Evolutionary conservation across 169 alveolate species (phyloP), one percentile per base, ranked within the genome.

Genomic region (Theileria annulata): DNA sequence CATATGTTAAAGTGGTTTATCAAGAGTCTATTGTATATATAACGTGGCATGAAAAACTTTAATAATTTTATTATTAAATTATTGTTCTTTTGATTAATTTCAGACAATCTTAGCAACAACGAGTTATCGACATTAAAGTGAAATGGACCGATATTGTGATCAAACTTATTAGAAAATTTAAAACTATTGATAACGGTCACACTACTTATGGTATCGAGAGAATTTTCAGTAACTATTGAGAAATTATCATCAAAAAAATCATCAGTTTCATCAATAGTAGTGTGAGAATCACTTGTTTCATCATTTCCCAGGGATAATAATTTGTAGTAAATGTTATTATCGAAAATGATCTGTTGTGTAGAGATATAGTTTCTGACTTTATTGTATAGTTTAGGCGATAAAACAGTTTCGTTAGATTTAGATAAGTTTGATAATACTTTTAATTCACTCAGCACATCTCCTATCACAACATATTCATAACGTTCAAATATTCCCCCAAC

Each of bases 401-500:
- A 54, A 9, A 92, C 95, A 4, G 94, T 92, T 72, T 92, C 92
- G 0, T 94, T 95, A 64, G 85, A 86, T 62, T 87, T 75, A 3
- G 96, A 95, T 56, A 91, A 60, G 0, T 94, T 88, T 23, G 88
- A 95, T 3, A 92, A 93, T 2, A 84, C 59, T 5, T 93, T 91
- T 37, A 91, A 86, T 49, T 92, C 95, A 58, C 87, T 94, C 25
- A 92, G 51, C 19, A 95, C 94, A 19, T 85, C 88, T 0, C 96
- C 96, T 10, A 94, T 85, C 6, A 92, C 67, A 68, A 87, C 84
- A 63, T 79, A 86, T 77, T 82, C 93, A 93, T 87, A 85, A 56
- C 92, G 71, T 68, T 92, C 87, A 93, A 87, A 25, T 73, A 87
- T 69, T 9, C 93, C 95, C n/a, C 95, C 95, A 4, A 92, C 89